Evolutionary conservation across 371 early-diverging fungal species (phyloP).

Genomic region (Mucor lusitanicus): DNA sequence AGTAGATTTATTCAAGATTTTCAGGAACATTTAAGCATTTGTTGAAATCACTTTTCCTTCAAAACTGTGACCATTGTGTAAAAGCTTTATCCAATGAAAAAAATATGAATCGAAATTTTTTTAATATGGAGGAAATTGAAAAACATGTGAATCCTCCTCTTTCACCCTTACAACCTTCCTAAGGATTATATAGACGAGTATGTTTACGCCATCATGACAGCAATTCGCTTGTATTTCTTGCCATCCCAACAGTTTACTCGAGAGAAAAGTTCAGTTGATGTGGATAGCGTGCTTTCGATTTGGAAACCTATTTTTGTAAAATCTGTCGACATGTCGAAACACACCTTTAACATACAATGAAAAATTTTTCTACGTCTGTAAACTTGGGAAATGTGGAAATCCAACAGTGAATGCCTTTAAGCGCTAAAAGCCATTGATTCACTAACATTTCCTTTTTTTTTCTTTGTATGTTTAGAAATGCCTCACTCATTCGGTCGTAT

Average conservation of each 20-base stretch:
- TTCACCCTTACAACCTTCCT: background rate
- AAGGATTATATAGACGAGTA: background rate
- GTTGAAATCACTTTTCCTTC: background rate
- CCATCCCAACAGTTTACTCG: background rate
- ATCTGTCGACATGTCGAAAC: no score
- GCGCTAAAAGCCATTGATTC: background rate
- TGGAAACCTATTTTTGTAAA: background rate
- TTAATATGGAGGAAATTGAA: background rate
- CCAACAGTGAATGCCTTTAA: background rate
- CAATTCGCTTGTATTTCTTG: background rate
- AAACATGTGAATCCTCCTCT: background rate
- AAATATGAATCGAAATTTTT: background rate
- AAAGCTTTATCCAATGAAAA: background rate
- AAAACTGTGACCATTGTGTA: background rate
- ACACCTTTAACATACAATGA: background rate
- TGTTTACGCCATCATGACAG: background rate
- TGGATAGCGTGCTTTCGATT: background rate
- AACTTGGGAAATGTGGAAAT: slow-evolving; percentile 3
- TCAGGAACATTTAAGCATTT: background rate
- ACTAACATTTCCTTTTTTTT: background rate
- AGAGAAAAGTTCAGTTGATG: background rate
- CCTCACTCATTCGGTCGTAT: slow-evolving; percentile 90
- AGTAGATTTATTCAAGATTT: background rate
- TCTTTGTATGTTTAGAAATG: slow-evolving; percentile 46
- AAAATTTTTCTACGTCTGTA: background rate